A percentile compares a stretch with the other conserved stretches of the same genome.
These are phyloP conservation scores for Fragaria ananassa DNA, from an alignment of 306 rosid species.

Conservation along the genomic window DNA sequence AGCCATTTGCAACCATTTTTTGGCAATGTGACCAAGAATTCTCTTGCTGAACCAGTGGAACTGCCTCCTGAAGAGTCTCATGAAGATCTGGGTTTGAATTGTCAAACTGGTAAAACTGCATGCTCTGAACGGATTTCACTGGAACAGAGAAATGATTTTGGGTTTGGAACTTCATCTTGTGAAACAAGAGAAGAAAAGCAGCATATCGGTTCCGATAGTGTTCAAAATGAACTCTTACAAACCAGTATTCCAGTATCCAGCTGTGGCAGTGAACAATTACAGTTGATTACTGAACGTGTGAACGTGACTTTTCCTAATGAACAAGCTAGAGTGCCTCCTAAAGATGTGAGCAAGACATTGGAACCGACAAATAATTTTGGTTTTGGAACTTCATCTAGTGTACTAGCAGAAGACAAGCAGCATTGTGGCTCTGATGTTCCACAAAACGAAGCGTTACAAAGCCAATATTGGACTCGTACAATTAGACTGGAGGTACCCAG, in stretches of 20 bases:
- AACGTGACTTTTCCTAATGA: neutral
- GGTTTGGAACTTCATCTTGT: neutral
- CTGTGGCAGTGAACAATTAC: constrained; percentile 6
- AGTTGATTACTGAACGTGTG: neutral
- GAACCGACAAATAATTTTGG: constrained; percentile 11
- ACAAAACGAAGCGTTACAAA: neutral
- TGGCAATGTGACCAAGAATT: constrained; percentile 19
- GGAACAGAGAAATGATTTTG: constrained; percentile 18
- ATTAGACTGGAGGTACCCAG: neutral
- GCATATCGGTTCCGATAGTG: neutral
- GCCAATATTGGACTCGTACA: neutral
- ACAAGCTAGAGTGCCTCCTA: constrained; percentile 11
- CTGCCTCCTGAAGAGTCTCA: constrained; percentile 19
- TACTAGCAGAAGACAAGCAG: neutral
- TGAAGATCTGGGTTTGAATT: constrained; percentile 8
- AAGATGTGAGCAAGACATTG: constrained; percentile 5
- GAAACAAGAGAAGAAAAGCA: neutral
- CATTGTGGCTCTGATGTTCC: neutral
- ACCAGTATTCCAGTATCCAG: neutral
- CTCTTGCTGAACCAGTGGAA: constrained; percentile 34
- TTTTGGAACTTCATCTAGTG: constrained; percentile 3
- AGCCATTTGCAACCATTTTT: constrained; percentile 25
- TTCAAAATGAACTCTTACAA: constrained; percentile 10
- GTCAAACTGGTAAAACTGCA: constrained; percentile 16
- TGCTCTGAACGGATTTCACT: constrained; percentile 2